Evolutionary conservation across 805 yeast genomes (phyloP).

Genomic region (Gaillardinia entomophila): DNA sequence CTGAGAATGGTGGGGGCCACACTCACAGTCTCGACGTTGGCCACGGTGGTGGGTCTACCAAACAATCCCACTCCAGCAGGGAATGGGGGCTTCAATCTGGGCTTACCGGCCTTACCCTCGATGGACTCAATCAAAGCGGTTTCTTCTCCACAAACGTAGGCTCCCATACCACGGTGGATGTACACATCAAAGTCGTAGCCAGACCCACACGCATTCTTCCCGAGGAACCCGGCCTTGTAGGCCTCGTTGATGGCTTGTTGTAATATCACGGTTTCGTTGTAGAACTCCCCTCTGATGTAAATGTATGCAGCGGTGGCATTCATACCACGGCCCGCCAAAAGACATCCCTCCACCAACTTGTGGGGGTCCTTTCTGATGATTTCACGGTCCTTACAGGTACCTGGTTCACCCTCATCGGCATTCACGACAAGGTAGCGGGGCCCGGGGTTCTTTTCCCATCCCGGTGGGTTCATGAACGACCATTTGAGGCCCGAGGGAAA

Average conservation of each 20-base stretch:
- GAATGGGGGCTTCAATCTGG: slow-evolving; percentile 90
- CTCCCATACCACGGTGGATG: slow-evolving; percentile 91
- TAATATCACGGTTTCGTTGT: slow-evolving; percentile 67
- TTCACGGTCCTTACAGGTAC: slow-evolving; percentile 90
- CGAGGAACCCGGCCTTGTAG: slow-evolving; percentile 71
- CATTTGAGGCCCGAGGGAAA: slow-evolving; percentile 88
- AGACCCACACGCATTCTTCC: slow-evolving; percentile 82
- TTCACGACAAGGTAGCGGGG: slow-evolving; percentile 85
- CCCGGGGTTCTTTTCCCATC: slow-evolving; percentile 89
- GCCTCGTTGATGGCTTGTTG: slow-evolving; percentile 87
- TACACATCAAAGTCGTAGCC: slow-evolving; percentile 81
- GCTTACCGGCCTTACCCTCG: slow-evolving; percentile 92
- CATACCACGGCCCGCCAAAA: slow-evolving; percentile 86
- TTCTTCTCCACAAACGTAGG: slow-evolving; percentile 90
- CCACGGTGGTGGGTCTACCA: slow-evolving; percentile 88
- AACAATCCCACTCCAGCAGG: slow-evolving; percentile 91
- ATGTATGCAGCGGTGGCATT: slow-evolving; percentile 91
- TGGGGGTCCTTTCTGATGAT: slow-evolving; percentile 90
- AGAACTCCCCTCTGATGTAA: slow-evolving; percentile 87
- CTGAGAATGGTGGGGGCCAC: slow-evolving; percentile 87
- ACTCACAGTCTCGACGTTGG: slow-evolving; percentile 87
- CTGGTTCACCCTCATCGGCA: slow-evolving; percentile 95
- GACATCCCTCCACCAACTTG: slow-evolving; percentile 87
- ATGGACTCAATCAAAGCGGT: slow-evolving; percentile 83
- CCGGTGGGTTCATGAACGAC: slow-evolving; percentile 95